Evolutionary conservation across 2,329 filamentous ascomycete species (phyloP), one percentile per base, ranked within the genome.

Genomic region (Orbilia blumenaviensis): DNA sequence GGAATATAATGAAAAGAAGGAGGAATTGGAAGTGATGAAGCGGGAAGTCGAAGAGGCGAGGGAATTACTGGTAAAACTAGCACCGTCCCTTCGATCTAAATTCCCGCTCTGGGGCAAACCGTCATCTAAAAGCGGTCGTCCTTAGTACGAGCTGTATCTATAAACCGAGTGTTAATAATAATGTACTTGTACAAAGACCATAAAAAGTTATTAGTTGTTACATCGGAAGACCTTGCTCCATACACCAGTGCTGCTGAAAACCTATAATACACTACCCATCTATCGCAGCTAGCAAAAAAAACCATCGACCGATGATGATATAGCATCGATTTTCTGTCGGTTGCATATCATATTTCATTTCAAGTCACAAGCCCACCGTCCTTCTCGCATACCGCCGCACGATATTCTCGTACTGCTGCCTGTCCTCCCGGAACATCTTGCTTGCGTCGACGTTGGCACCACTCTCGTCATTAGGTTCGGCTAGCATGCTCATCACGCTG

Each of bases 401-500:
- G 83, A 90, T 90, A 82, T 88, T 87, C 84, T 97, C 94, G 84
- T 97, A 99, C 82, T 96, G 92, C 18, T 85, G 81, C 78, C 93
- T 88, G 77, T 90, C 86, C 81, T 97, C 94, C 77, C 94, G 88
- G 94, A 94, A 98, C 91, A 97, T 92, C 85, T 95, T 93, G 72
- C 94, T 94, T 0, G 94, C 94, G 85, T 98, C 94, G 44, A 98
- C 92, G 82, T 98, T 98, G 71, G 94, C 94, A 0, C 94, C 94
- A 78, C 91, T 95, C 87, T 98, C 94, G 82, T 98, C 94, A 83
- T 98, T 98, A 75, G 94, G 94, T 84, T 97, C 94, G 0, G 94
- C 94, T 50, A 98, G 88, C 94, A 98, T 98, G 84, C 93, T 97
- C 91, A 98, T 98, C 76, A 98, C 94, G 54, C 90, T 93, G 71